Percentiles rank a stretch among this genome's conserved stretches.
Evolutionary conservation across 225 moss, liverwort and hornwort genomes (phyloP).

Genomic region (Ulota crispa): DNA sequence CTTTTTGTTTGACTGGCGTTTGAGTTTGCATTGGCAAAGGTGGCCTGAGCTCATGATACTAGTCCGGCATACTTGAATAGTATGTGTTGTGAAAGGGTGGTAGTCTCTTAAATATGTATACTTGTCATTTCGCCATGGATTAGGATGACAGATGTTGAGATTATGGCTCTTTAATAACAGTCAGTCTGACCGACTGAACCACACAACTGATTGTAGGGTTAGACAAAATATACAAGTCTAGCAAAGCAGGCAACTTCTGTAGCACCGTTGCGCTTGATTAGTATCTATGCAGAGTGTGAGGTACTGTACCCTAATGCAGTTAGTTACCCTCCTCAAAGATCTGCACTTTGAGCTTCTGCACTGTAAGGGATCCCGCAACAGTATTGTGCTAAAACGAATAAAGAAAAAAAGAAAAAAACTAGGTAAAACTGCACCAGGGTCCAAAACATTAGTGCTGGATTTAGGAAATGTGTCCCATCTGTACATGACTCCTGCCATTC

Average conservation of each 20-base stretch:
- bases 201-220: background rate
- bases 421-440: no score
- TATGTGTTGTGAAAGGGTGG: background rate
- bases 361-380: no score
- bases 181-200: background rate
- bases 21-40: background rate
- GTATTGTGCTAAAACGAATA: no score
- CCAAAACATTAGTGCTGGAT: no score
- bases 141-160: background rate
- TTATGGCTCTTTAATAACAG: background rate
- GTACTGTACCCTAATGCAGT: no score
- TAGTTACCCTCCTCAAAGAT: no score
- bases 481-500: no score
- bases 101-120: background rate
- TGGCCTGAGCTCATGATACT: background rate
- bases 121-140: background rate
- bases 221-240: background rate
- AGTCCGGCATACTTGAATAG: background rate
- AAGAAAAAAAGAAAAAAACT: no score
- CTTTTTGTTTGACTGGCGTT: conserved; percentile 12
- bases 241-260: background rate
- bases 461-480: no score
- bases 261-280: background rate
- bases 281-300: background rate
- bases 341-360: no score